Conservation (phyloP, 2,329 filamentous ascomycete genomes). For the Colletotrichum tropicale region DNA sequence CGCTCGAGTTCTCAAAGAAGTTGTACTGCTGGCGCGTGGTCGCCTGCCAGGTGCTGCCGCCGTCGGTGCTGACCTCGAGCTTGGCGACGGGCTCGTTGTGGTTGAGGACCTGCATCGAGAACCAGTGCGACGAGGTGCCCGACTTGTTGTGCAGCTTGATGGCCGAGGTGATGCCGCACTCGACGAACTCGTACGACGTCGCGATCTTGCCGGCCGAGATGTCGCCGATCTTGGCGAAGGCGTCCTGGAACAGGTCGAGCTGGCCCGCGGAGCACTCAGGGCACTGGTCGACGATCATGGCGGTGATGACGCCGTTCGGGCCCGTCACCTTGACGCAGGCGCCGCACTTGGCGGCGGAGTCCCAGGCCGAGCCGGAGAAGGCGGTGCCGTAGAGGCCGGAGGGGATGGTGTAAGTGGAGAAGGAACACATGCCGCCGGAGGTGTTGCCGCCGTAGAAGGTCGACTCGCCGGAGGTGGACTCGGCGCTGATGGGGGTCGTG, state of each 20-base stretch:
- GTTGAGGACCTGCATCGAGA: conserved; percentile 64
- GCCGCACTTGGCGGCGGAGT: conserved; percentile 60
- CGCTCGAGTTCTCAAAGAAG: conserved; percentile 65
- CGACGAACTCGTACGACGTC: conserved; percentile 39
- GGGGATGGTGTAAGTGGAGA: conserved; percentile 66
- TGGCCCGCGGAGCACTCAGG: conserved; percentile 44
- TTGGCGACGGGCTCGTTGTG: conserved; percentile 58
- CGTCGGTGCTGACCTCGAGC: conserved; percentile 66
- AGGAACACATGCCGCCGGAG: conserved; percentile 66
- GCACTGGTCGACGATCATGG: conserved; percentile 61
- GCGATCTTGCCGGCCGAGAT: conserved; percentile 37
- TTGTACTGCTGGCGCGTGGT: conserved; percentile 61
- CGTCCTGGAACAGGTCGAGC: conserved; percentile 50
- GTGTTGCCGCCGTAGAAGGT: conserved; percentile 63
- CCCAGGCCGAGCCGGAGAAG: conserved; percentile 63
- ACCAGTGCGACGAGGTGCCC: conserved; percentile 47
- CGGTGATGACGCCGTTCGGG: conserved; percentile 62
- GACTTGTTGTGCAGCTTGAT: conserved; percentile 49
- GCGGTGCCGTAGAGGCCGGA: conserved; percentile 65
- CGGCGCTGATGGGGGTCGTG: background rate
- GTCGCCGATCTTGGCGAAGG: conserved; percentile 41
- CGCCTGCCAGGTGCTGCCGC: conserved; percentile 61
- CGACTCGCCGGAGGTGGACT: conserved; percentile 36
- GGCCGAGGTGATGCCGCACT: conserved; percentile 46
- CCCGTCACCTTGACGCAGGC: conserved; percentile 65